phyloP scores from a whole-genome alignment of 2,329 filamentous ascomycete species.

The Botrytis pseudocinerea region DNA sequence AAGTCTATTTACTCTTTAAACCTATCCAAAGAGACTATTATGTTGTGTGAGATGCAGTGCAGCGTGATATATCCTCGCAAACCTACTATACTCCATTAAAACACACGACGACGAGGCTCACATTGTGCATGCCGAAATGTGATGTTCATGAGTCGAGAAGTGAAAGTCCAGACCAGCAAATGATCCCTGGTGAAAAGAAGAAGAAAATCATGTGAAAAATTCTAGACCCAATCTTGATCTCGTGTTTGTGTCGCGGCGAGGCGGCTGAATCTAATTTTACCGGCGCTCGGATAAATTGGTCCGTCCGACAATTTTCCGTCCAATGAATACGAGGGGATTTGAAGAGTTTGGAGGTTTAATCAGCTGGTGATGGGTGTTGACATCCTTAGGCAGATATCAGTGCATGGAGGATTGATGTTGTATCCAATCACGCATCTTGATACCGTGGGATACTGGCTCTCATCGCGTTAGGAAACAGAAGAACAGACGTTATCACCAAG shows the following conservation, averaged over 20 bases:
- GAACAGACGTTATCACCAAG: too few species aligned
- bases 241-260: not conserved
- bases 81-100: not conserved
- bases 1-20: not conserved
- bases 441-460: not conserved
- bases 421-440: not conserved
- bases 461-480: not conserved
- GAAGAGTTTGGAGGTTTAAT: not conserved
- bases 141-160: not conserved
- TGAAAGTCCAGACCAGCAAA: not conserved
- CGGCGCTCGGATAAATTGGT: not conserved
- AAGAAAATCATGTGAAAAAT: not conserved
- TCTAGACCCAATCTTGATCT: conserved; percentile 1
- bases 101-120: not conserved
- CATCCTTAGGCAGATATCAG: not conserved
- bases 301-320: not conserved
- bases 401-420: not conserved
- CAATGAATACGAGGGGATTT: conserved; percentile 1
- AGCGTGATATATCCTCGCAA: not conserved
- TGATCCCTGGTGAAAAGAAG: not conserved
- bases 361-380: not conserved
- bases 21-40: not conserved
- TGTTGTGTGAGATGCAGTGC: not conserved
- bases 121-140: not conserved
- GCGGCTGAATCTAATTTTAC: not conserved